phyloP scores from a whole-genome alignment of 768 basidiomycete species.

The Tulasnella sp. region DNA sequence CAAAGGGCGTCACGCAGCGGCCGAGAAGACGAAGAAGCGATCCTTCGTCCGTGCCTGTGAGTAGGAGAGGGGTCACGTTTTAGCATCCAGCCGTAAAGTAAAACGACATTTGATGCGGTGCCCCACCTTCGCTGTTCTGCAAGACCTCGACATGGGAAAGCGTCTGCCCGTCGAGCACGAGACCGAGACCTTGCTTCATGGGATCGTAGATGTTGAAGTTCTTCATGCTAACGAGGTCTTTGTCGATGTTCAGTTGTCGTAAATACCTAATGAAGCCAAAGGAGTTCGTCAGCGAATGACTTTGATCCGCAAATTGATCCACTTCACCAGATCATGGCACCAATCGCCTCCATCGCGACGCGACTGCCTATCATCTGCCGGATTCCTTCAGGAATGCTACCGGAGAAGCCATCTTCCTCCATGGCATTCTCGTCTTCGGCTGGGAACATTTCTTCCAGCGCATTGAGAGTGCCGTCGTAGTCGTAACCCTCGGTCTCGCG shows the following conservation, averaged over 20 bases:
- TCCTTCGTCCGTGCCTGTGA: constrained; percentile 74
- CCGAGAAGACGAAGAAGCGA: constrained; percentile 80
- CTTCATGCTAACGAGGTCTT: constrained; percentile 91
- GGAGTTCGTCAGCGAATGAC: not conserved
- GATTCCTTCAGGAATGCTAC: constrained; percentile 69
- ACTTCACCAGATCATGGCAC: constrained; percentile 84
- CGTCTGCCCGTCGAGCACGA: constrained; percentile 92
- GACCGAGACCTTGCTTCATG: constrained; percentile 82
- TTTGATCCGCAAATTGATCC: too few species aligned
- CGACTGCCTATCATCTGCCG: constrained; percentile 67
- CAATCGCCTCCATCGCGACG: constrained; percentile 80
- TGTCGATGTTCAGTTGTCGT: constrained; percentile 91
- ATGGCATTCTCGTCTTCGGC: constrained; percentile 50
- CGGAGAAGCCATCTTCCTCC: constrained; percentile 48
- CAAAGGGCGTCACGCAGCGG: constrained; percentile 89
- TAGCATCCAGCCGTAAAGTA: not conserved
- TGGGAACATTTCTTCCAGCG: constrained; percentile 70
- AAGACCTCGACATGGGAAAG: constrained; percentile 94
- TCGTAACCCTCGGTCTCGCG: constrained; percentile 79
- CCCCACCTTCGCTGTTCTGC: constrained; percentile 76
- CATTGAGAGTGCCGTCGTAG: constrained; percentile 69
- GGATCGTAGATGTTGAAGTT: constrained; percentile 99
- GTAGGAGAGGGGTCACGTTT: not conserved
- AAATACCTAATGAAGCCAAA: constrained; percentile 62
- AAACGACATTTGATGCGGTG: not conserved